Base-by-base conservation (phyloP, 1,284 basidiomycete genomes). In the Irpex lacteus region DNA sequence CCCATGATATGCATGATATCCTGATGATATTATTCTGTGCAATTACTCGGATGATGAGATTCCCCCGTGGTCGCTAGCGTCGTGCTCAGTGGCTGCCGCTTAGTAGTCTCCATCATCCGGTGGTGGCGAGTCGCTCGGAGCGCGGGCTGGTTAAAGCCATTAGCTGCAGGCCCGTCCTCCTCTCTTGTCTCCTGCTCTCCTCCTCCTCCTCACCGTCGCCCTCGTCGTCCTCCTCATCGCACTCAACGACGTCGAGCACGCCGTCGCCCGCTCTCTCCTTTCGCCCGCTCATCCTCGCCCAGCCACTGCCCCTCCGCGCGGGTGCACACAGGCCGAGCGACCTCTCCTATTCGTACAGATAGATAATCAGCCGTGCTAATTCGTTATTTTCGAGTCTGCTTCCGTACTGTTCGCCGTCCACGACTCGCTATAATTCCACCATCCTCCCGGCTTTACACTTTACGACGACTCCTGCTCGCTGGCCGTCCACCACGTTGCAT, bases 341-440 rank as follows among this genome's bases (percentile, higher is more conserved):
- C 60, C 26, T 50, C 52, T 52, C 60, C 60, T 54, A 55, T 61
- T 53, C 52, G 11, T 19, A 44, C 52, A 55, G 34, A 53, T 61
- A 61, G 60, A 61, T 61, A 61, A 61, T 61, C 60, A 52, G 60
- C 38, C 52, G 34, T 37, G 52, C 60, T 36, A 54, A 37, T 55
- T 54, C 49, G 50, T 61, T 54, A 56, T 61, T 53, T 19, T 36
- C 60, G 36, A 37, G 11, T 61, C 52, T 61, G 60, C 60, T 61
- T 61, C 60, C 60, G 60, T 56, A 50, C 60, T 13, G 9, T 5
- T 37, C 49, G 50, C 32, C 38, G 32, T 21, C n/a, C 32, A 26
- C 34, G 18, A 21, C 34, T 56, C 54, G 52, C 34, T 56, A 18
- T 18, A 18, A 56, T 34, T 36, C 26, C 54, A 56, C 54, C 21